Evolutionary conservation across 306 rosid genomes (phyloP).

Genomic region (Vicia villosa): DNA sequence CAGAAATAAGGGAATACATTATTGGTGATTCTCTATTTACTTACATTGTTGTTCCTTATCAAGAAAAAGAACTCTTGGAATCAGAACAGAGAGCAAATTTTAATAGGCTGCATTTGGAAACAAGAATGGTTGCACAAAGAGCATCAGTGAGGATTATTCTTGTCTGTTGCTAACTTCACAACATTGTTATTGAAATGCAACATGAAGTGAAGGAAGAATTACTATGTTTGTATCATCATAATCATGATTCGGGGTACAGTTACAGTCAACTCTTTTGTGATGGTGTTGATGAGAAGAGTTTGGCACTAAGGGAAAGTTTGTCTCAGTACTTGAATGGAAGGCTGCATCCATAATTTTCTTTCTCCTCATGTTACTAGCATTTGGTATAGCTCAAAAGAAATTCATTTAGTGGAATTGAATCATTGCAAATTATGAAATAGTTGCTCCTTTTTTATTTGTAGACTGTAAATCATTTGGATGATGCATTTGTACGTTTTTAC

Average conservation of each 20-base stretch:
- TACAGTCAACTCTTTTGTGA: constrained; percentile 74
- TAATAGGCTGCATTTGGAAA: constrained; percentile 62
- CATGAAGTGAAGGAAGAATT: constrained; percentile 55
- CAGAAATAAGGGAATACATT: constrained; percentile 72
- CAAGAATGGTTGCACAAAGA: constrained; percentile 68
- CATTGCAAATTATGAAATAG: constrained; percentile 1
- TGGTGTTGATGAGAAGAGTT: constrained; percentile 60
- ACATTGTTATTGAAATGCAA: constrained; percentile 74
- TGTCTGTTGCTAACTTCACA: constrained; percentile 88
- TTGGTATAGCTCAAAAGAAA: constrained; percentile 37
- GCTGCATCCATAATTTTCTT: constrained; percentile 40
- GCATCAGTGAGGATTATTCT: constrained; percentile 82
- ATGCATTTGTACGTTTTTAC: constrained; percentile 29
- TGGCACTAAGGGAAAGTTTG: constrained; percentile 62
- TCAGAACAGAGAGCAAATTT: constrained; percentile 54
- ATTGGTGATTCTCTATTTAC: constrained; percentile 84
- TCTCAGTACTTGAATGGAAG: constrained; percentile 58
- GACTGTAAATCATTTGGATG: constrained; percentile 36
- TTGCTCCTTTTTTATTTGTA: constrained; percentile 21
- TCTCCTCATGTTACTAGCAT: neutral
- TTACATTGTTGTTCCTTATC: too few relatives aligned
- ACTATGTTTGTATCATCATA: constrained; percentile 50
- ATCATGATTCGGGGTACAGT: constrained; percentile 68
- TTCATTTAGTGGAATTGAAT: neutral
- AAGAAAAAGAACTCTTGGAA: constrained; percentile 59